phyloP scores from a whole-genome alignment of 2,329 filamentous ascomycete species.

The Massarina eburnea region DNA sequence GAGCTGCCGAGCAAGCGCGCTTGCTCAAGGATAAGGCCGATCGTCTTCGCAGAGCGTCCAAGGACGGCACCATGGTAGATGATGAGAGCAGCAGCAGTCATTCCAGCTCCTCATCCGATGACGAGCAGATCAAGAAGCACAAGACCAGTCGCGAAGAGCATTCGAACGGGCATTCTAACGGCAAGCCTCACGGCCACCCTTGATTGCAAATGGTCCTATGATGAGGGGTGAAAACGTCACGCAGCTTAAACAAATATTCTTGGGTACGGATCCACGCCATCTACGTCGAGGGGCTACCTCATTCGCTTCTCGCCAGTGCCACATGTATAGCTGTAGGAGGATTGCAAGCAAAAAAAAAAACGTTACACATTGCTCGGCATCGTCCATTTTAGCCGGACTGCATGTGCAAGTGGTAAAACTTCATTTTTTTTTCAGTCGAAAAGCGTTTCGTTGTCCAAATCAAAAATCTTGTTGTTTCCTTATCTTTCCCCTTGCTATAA shows the following conservation, averaged over 20 bases:
- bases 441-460: constrained; percentile 2
- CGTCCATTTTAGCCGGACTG: background rate
- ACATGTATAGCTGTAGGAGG: background rate
- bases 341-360: background rate
- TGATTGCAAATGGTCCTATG: constrained; percentile 12
- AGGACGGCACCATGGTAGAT: constrained; percentile 41
- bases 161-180: constrained; percentile 12
- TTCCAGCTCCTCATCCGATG: constrained; percentile 33
- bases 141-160: constrained; percentile 8
- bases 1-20: constrained; percentile 53
- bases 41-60: constrained; percentile 50
- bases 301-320: too few relatives aligned
- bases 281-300: too few relatives aligned
- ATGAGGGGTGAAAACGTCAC: too few relatives aligned
- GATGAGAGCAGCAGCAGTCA: constrained; percentile 45
- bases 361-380: background rate
- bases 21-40: constrained; percentile 54
- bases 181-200: constrained; percentile 28
- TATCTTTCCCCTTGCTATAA: constrained; percentile 4
- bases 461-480: constrained; percentile 1
- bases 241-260: too few relatives aligned
- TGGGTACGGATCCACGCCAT: too few relatives aligned
- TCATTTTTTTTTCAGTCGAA: background rate
- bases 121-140: constrained; percentile 32
- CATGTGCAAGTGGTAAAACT: background rate